Conservation (phyloP, 208 protist species). For the Leishmania turanica region DNA sequence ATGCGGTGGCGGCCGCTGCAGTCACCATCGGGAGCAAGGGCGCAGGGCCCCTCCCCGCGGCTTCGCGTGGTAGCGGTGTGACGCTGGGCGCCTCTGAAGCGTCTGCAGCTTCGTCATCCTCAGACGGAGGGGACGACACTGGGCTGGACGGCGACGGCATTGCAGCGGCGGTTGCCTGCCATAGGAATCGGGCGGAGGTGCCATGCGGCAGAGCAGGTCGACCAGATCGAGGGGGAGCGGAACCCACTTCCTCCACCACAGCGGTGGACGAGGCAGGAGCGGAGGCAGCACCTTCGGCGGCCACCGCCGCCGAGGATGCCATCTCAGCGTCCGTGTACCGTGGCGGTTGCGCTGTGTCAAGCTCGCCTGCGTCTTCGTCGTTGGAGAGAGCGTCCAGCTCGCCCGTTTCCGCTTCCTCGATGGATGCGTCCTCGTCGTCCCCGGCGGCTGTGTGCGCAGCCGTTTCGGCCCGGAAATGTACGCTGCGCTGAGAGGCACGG, state of each 20-base stretch:
- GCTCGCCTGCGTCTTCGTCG: not conserved
- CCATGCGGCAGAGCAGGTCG: not conserved
- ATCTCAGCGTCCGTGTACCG: not conserved
- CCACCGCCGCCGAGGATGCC: not conserved
- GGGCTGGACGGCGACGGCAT: slow-evolving; percentile 34
- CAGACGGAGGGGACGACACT: slow-evolving; percentile 9
- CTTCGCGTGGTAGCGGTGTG: not conserved
- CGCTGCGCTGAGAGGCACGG: not conserved
- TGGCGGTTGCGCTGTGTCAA: not conserved
- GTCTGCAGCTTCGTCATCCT: slow-evolving; percentile 6
- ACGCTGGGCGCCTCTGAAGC: not conserved
- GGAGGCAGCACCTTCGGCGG: not conserved
- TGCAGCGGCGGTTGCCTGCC: slow-evolving; percentile 23
- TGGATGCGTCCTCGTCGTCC: not conserved
- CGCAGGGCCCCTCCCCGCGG: not conserved
- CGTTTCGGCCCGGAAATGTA: not conserved
- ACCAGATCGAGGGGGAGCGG: not conserved
- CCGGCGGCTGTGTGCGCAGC: not conserved
- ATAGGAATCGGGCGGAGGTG: slow-evolving; percentile 15
- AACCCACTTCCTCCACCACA: not conserved
- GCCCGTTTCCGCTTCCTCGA: not conserved
- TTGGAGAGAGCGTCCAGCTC: not conserved
- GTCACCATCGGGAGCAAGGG: not conserved
- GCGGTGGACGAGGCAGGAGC: not conserved
- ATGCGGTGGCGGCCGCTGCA: not conserved